phyloP scores from a whole-genome alignment of 495 filamentous ascomycete species.

The Clohesyomyces aquaticus region DNA sequence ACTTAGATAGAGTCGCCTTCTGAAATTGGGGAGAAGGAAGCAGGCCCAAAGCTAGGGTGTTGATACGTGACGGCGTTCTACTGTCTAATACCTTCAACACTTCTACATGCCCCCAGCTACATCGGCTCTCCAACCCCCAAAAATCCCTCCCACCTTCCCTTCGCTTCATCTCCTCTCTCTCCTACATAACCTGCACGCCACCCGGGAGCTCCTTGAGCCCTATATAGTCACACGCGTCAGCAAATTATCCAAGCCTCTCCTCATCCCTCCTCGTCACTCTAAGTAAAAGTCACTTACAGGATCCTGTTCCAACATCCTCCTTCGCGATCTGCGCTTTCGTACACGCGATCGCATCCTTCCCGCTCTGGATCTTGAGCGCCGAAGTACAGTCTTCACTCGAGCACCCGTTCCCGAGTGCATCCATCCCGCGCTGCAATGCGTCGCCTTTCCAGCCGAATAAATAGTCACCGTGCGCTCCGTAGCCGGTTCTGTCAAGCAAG shows the following conservation, averaged over 20 bases:
- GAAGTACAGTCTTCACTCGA: constrained; percentile 47
- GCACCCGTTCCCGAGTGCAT: constrained; percentile 48
- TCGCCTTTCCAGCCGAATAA: constrained; percentile 55
- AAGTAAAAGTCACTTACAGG: constrained; percentile 18
- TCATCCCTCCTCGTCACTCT: too few species aligned
- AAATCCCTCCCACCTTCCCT: too few species aligned
- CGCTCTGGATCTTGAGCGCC: constrained; percentile 23
- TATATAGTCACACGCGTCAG: constrained; percentile 2
- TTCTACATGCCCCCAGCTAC: too few species aligned
- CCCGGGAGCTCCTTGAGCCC: constrained; percentile 30
- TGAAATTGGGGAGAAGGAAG: too few species aligned
- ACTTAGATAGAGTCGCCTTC: too few species aligned
- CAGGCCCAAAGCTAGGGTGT: too few species aligned
- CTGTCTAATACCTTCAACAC: too few species aligned
- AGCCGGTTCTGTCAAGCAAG: constrained; percentile 51
- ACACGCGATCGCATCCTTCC: constrained; percentile 29
- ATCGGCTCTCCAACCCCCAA: too few species aligned
- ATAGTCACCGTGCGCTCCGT: constrained; percentile 55
- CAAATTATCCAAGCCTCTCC: not conserved
- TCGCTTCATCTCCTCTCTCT: too few species aligned
- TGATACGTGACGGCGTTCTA: too few species aligned
- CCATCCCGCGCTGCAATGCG: constrained; percentile 54
- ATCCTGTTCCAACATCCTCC: constrained; percentile 30
- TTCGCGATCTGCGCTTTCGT: constrained; percentile 26
- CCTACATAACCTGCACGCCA: constrained; percentile 9